Evolutionary conservation across 257 asterid species (phyloP).

Genomic region (Catharanthus roseus): DNA sequence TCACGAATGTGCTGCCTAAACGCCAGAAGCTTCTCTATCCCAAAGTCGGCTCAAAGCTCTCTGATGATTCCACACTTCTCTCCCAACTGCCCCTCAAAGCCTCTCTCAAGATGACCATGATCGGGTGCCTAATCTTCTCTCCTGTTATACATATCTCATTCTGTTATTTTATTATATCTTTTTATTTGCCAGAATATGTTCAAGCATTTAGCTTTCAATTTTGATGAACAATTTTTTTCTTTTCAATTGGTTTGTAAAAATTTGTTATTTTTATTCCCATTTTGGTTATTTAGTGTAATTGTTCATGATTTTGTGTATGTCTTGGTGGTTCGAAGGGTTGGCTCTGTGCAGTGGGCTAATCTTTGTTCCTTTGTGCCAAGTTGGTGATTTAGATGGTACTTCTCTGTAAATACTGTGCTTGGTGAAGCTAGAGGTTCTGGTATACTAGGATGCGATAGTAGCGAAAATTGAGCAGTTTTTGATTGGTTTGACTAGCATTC

Average conservation of each 20-base stretch:
- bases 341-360: no score
- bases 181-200: not conserved
- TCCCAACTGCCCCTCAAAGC: conserved; percentile 76
- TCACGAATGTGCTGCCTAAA: conserved; percentile 77
- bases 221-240: not conserved
- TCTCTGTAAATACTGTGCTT: not conserved
- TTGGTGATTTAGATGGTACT: not conserved
- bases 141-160: not conserved
- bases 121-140: conserved; percentile 45
- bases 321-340: not conserved
- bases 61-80: conserved; percentile 69
- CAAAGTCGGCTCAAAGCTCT: conserved; percentile 73
- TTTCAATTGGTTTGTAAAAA: not conserved
- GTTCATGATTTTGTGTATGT: not conserved
- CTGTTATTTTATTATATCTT: not conserved
- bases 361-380: not conserved
- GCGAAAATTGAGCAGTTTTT: not conserved
- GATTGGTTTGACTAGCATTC: not conserved
- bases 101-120: conserved; percentile 86
- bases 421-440: not conserved
- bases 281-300: not conserved
- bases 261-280: not conserved
- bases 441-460: not conserved
- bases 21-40: conserved; percentile 96
- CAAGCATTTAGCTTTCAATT: not conserved